Evolutionary conservation across 208 protist genomes (phyloP).

Genomic region (Crithidia sp.): DNA sequence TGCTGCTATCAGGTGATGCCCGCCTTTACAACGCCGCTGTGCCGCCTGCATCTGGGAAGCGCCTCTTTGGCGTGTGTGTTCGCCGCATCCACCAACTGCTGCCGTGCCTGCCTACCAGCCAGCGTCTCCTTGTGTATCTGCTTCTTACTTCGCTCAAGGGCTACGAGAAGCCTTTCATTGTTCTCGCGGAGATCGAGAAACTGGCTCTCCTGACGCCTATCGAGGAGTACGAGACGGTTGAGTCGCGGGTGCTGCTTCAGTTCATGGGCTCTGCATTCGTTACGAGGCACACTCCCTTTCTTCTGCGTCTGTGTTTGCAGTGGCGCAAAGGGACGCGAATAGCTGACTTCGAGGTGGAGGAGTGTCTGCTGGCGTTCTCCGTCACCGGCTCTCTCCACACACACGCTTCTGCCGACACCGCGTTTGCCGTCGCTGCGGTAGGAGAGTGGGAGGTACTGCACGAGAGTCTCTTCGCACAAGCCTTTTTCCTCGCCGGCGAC

Average conservation of each 20-base stretch:
- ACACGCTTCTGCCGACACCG: slow-evolving; percentile 12
- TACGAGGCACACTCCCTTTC: slow-evolving; percentile 4
- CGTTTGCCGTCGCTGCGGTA: slow-evolving; percentile 1
- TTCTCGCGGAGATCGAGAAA: slow-evolving; percentile 51
- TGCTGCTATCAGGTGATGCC: slow-evolving; percentile 26
- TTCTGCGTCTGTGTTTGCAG: slow-evolving; percentile 15
- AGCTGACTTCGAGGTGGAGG: slow-evolving; percentile 27
- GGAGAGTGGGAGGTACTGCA: slow-evolving; percentile 46
- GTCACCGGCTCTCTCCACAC: slow-evolving; percentile 23
- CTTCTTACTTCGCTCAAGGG: slow-evolving; percentile 20
- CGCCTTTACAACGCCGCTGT: slow-evolving; percentile 9
- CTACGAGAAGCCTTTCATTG: slow-evolving; percentile 62
- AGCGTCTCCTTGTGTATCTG: slow-evolving; percentile 52
- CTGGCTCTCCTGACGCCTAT: slow-evolving; percentile 17
- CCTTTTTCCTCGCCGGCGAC: slow-evolving; percentile 38
- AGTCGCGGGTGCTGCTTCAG: slow-evolving; percentile 21
- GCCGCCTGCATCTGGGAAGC: slow-evolving; percentile 16
- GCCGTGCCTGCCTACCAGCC: slow-evolving; percentile 35
- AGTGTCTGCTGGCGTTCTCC: slow-evolving; percentile 30
- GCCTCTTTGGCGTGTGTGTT: slow-evolving; percentile 52
- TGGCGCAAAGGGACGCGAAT: slow-evolving; percentile 24
- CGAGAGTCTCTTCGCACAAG: slow-evolving; percentile 63
- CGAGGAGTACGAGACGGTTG: slow-evolving; percentile 24
- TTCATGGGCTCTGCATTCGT: slow-evolving; percentile 37
- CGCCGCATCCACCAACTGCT: slow-evolving; percentile 56